A percentile compares a stretch with the other conserved stretches of the same genome.
These are phyloP conservation scores for Ormosia emarginata DNA, from an alignment of 306 rosid genomes.

Conservation along the genomic window DNA sequence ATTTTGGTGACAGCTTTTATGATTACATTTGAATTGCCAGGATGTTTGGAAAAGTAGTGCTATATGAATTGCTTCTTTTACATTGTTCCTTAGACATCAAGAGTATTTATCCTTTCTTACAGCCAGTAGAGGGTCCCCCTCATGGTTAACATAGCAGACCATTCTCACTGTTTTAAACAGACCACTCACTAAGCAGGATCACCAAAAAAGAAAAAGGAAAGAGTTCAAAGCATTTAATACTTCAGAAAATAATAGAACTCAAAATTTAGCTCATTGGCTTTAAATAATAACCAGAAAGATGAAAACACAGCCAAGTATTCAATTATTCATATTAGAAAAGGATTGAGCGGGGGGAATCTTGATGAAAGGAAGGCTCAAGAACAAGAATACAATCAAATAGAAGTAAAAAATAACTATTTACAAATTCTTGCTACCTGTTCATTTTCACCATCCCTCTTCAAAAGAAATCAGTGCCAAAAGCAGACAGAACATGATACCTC, in stretches of 20 bases:
- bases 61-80: conserved; percentile 44
- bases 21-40: conserved; percentile 45
- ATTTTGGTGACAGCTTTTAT: conserved; percentile 53
- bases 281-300: conserved; percentile 18
- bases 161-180: conserved; percentile 30
- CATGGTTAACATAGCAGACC: conserved; percentile 33
- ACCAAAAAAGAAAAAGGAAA: background rate
- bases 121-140: conserved; percentile 30
- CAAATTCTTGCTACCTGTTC: conserved; percentile 39
- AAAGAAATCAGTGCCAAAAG: conserved; percentile 25
- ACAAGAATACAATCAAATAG: conserved; percentile 12
- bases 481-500: conserved; percentile 60
- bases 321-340: conserved; percentile 24
- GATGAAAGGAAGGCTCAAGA: conserved; percentile 27
- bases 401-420: conserved; percentile 27
- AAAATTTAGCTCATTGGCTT: conserved; percentile 20
- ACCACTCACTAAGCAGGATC: conserved; percentile 22
- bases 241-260: conserved; percentile 5
- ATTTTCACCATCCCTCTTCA: conserved; percentile 28
- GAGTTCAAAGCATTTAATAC: conserved; percentile 18
- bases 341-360: background rate
- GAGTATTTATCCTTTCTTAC: conserved; percentile 33
- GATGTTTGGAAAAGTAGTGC: conserved; percentile 39
- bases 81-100: conserved; percentile 35
- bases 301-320: conserved; percentile 19